phyloP scores from a whole-genome alignment of 2,329 filamentous ascomycete genomes.

The Podosphaera xanthii region DNA sequence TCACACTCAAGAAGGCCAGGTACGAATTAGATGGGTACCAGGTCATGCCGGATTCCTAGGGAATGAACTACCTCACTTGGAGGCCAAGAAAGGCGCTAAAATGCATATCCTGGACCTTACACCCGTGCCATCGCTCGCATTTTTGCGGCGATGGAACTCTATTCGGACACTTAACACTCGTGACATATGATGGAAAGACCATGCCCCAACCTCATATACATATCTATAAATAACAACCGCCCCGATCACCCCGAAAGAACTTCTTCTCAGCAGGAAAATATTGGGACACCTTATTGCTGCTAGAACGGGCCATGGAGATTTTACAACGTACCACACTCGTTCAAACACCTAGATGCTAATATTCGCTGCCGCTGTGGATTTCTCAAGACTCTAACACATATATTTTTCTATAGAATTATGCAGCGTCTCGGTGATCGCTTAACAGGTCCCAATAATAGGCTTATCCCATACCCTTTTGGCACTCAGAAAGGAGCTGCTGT shows the following conservation, averaged over 20 bases:
- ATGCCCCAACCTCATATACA: too few species aligned
- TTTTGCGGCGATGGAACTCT: too few species aligned
- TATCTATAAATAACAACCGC: too few species aligned
- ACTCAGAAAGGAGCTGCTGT: not conserved
- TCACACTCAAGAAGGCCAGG: not conserved
- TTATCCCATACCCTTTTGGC: not conserved
- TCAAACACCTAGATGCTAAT: not conserved
- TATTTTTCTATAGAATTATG: not conserved
- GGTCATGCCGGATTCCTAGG: not conserved
- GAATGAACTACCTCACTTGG: not conserved
- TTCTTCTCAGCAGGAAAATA: too few species aligned
- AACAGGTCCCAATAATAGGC: too few species aligned
- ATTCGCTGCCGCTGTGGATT: not conserved
- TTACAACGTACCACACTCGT: not conserved
- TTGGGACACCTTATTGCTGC: not conserved
- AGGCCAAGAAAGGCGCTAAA: too few species aligned
- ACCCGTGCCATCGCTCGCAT: too few species aligned
- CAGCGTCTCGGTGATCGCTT: too few species aligned
- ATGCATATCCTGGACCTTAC: too few species aligned
- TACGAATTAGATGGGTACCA: not conserved
- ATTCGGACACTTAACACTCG: too few species aligned
- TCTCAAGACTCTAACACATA: not conserved
- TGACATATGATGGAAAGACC: too few species aligned
- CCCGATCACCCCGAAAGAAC: too few species aligned
- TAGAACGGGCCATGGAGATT: not conserved